Evolutionary conservation across 179 eudicot genomes (phyloP).

Genomic region (Actinidia arguta): DNA sequence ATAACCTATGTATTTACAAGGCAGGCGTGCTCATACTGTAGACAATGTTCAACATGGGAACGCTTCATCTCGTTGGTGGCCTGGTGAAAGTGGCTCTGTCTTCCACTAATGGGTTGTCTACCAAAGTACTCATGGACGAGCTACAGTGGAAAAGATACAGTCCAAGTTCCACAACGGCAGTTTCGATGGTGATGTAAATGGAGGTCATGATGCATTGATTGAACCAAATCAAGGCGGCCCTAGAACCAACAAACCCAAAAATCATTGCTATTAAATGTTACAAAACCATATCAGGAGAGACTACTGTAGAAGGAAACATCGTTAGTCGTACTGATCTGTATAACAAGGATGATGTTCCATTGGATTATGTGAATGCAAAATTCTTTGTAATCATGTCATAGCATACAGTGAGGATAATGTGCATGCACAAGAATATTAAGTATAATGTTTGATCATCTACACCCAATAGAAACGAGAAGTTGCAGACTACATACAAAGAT

Average conservation of each 20-base stretch:
- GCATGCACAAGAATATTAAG: slow-evolving; percentile 93
- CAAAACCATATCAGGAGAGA: slow-evolving; percentile 72
- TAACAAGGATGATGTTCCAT: slow-evolving; percentile 71
- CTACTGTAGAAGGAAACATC: slow-evolving; percentile 76
- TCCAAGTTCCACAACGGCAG: too few species aligned
- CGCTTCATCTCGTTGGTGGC: slow-evolving; percentile 39
- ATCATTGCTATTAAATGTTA: slow-evolving; percentile 74
- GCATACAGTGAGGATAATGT: slow-evolving; percentile 99
- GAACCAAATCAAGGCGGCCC: slow-evolving; percentile 84
- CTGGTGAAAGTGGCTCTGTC: slow-evolving; percentile 53
- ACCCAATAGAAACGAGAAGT: slow-evolving; percentile 91
- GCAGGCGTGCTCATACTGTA: slow-evolving; percentile 48
- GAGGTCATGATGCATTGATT: slow-evolving; percentile 48
- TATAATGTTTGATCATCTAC: slow-evolving; percentile 96
- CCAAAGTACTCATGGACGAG: too few species aligned
- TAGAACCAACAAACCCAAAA: slow-evolving; percentile 64
- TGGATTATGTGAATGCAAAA: slow-evolving; percentile 71
- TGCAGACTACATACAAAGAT: slow-evolving; percentile 79
- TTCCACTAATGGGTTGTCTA: slow-evolving; percentile 20
- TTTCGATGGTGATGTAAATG: slow-evolving; percentile 48
- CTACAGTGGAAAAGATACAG: too few species aligned
- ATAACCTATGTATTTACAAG: slow-evolving; percentile 41
- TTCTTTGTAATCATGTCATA: slow-evolving; percentile 96
- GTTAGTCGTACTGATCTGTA: slow-evolving; percentile 65
- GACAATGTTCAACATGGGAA: slow-evolving; percentile 58